Conservation (phyloP, 768 basidiomycete species). For the Scleroderma citrinum region DNA sequence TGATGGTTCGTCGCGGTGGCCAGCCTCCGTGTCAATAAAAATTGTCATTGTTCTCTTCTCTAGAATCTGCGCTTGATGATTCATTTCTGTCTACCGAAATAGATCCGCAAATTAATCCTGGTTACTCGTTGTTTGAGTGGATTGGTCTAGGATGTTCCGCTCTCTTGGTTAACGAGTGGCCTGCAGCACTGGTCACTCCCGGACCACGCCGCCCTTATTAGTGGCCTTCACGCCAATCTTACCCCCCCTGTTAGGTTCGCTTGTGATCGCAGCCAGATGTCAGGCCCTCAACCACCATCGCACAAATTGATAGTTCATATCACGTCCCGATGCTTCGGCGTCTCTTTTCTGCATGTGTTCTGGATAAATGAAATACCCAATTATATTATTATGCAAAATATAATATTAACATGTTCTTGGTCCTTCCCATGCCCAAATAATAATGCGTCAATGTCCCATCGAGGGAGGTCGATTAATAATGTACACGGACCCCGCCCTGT, state of each 20-base stretch:
- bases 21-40: conserved; percentile 15
- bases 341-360: not conserved
- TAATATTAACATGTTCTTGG: not conserved
- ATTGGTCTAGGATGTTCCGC: too few species aligned
- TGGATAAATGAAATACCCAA: not conserved
- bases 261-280: not conserved
- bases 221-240: conserved; percentile 1
- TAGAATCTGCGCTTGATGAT: too few species aligned
- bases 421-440: not conserved
- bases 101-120: too few species aligned
- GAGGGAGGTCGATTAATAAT: not conserved
- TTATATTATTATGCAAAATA: conserved; percentile 1
- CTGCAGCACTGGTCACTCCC: not conserved
- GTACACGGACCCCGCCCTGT: not conserved
- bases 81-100: too few species aligned
- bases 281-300: not conserved
- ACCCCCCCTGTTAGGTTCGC: not conserved
- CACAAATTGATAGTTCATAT: not conserved
- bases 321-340: not conserved
- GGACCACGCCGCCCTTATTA: conserved; percentile 1
- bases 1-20: not conserved
- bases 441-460: not conserved
- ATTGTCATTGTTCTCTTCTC: conserved; percentile 12
- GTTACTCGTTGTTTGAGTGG: too few species aligned
- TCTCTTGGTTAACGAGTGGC: too few species aligned